A percentile compares a stretch with the other conserved stretches of the same genome.
Conservation (phyloP, 176 grass and related monocot species). For the Raddia distichophylla region DNA sequence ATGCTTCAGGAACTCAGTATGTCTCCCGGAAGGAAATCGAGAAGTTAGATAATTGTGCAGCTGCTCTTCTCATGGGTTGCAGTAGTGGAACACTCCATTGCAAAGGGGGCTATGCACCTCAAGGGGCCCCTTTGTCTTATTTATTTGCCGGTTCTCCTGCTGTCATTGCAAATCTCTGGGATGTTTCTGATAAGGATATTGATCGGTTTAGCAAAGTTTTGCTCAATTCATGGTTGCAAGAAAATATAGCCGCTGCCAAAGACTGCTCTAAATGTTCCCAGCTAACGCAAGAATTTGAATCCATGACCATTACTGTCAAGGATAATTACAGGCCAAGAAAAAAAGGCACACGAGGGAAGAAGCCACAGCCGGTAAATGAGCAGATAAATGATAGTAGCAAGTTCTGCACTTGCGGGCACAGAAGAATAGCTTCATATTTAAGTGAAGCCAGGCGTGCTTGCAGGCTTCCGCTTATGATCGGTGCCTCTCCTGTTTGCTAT, state of each 20-base stretch:
- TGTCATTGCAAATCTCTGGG: constrained; percentile 82
- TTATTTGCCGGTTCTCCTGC: constrained; percentile 79
- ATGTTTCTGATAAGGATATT: constrained; percentile 81
- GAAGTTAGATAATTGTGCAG: constrained; percentile 73
- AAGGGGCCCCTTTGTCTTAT: constrained; percentile 78
- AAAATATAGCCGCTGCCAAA: constrained; percentile 24
- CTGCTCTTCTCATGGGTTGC: constrained; percentile 95
- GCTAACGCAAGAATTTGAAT: constrained; percentile 47
- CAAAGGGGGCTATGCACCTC: constrained; percentile 74
- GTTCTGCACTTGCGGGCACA: constrained; percentile 44
- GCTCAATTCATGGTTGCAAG: constrained; percentile 77
- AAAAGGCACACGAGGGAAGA: constrained; percentile 36
- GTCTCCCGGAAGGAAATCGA: constrained; percentile 73
- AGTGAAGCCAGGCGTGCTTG: constrained; percentile 77
- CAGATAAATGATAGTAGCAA: constrained; percentile 31
- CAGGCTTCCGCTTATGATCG: constrained; percentile 64
- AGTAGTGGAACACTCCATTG: constrained; percentile 72
- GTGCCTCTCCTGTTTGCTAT: constrained; percentile 89
- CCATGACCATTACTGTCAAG: constrained; percentile 48
- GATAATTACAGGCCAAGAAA: constrained; percentile 48
- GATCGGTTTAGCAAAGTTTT: constrained; percentile 78
- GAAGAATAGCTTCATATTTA: constrained; percentile 63
- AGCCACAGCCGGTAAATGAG: background rate
- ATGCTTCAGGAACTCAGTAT: constrained; percentile 79
- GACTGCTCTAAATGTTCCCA: constrained; percentile 47